Base-by-base conservation (phyloP, 2,329 filamentous ascomycete species). In the Pezicula neosporulosa region DNA sequence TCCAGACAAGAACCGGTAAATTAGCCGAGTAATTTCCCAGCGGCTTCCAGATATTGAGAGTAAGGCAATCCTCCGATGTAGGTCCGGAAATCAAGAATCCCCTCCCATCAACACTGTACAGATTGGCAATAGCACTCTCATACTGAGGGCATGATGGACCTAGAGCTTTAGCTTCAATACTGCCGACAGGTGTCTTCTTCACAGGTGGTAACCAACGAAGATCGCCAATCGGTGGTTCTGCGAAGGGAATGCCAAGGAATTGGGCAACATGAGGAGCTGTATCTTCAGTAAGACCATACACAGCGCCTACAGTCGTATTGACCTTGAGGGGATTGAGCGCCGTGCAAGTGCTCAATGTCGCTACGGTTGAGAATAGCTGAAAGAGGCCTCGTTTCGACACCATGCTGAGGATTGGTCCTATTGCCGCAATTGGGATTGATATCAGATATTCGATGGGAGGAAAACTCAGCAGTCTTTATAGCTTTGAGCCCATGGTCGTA, bases 241-340 rank as follows among this genome's bases (percentile, higher is more conserved):
- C 70, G 51, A 70, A 73, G 3, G 67, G 69, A 28, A 74, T 64
- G 9, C 68, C 67, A 10, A 71, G 60, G 49, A 73, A 74, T 44
- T 59, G 56, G n/a, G 48, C 45, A 16, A 62, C 60, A 24, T 51
- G 35, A 16, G 58, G 58, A 18, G 46, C 27, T 1, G 57, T 58
- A 5, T 49, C 44, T 19, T 58, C 58, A 33, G 56, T 51, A 4
- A 58, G 18, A n/a, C 56, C 52, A 35, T 52, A 48, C 15, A 58
- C 35, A 30, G 46, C 35, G 19, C 56, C 56, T 33, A 52, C 53
- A 21, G 50, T 51, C 13, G 56, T 60, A 33, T 57, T 28, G 18
- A 59, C 43, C 39, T 38, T 39, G 12, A 58, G 44, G 13, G 49
- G 50, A 18, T 21, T 47, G 16, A 52, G 28, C 9, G 54, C 47